phyloP scores from a whole-genome alignment of 805 yeast genomes.

The Lachancea sp. region DNA sequence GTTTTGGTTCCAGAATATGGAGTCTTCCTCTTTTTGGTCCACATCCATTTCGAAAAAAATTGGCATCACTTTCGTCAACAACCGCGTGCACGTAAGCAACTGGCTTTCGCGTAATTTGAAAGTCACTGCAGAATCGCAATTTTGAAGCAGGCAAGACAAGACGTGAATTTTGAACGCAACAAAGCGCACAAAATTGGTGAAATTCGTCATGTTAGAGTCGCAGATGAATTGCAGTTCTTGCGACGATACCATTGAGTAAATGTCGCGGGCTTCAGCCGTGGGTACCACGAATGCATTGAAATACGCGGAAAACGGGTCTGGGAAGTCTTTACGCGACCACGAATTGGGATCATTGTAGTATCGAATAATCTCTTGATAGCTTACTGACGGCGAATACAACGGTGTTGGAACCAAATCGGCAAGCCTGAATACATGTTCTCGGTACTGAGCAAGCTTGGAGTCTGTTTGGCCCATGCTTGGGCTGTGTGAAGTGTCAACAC shows the following conservation, averaged over 20 bases:
- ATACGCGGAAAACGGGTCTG: conserved; percentile 12
- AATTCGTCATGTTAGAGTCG: conserved; percentile 51
- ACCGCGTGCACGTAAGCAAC: conserved; percentile 54
- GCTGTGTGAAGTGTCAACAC: background rate
- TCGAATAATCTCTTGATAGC: conserved; percentile 4
- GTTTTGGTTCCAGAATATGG: conserved; percentile 19
- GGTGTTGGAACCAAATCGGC: conserved; percentile 37
- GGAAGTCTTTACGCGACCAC: conserved; percentile 4
- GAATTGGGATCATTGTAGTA: conserved; percentile 26
- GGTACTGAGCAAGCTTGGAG: conserved; percentile 50
- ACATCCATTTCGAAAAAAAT: conserved; percentile 51
- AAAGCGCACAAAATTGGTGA: conserved; percentile 45
- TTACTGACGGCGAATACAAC: conserved; percentile 9
- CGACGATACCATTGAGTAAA: conserved; percentile 50
- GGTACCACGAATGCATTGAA: conserved; percentile 10
- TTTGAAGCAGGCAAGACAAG: conserved; percentile 19
- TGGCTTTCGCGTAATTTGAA: conserved; percentile 25
- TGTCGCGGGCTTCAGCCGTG: conserved; percentile 46
- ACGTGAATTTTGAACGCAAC: conserved; percentile 32
- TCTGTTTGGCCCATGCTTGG: conserved; percentile 64
- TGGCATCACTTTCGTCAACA: conserved; percentile 62
- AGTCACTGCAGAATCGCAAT: background rate
- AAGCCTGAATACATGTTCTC: conserved; percentile 53
- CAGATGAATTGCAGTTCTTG: conserved; percentile 55
- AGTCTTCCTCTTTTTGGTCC: conserved; percentile 28